Conservation (phyloP, 257 asterid genomes). For the Plantago elongata region DNA sequence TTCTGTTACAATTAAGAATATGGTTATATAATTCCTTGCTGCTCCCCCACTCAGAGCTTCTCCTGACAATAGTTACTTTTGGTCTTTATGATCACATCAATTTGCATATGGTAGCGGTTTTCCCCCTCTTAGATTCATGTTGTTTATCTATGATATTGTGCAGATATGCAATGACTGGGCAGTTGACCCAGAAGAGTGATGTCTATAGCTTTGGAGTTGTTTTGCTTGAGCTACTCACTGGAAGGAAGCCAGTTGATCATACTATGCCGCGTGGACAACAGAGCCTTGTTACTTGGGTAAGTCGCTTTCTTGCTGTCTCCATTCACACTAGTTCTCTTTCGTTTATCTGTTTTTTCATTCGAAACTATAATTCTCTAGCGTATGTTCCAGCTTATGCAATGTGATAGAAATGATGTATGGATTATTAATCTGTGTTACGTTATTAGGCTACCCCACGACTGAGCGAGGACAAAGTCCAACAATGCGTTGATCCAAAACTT, state of each 20-base stretch:
- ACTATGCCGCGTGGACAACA: constrained; percentile 78
- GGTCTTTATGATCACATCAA: no score
- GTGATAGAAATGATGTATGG: not conserved
- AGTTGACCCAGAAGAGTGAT: constrained; percentile 86
- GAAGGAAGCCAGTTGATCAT: constrained; percentile 40
- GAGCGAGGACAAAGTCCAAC: constrained; percentile 41
- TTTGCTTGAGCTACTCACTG: constrained; percentile 35
- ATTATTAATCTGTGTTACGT: constrained; percentile 3
- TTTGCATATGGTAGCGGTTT: not conserved
- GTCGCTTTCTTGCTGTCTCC: constrained; percentile 17
- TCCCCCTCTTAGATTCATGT: not conserved
- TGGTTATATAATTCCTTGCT: no score
- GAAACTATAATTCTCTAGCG: not conserved
- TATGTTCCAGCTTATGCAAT: not conserved
- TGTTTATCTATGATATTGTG: constrained; percentile 17
- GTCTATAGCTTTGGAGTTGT: constrained; percentile 49
- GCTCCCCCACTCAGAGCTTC: no score
- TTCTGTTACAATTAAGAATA: no score
- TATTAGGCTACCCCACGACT: constrained; percentile 43
- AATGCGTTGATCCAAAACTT: constrained; percentile 49
- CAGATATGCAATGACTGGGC: constrained; percentile 97
- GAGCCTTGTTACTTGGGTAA: constrained; percentile 91
- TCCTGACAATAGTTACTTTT: no score
- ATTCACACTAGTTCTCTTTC: not conserved
- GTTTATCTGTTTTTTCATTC: not conserved